Evolutionary conservation across 306 rosid species (phyloP), one percentile per base, ranked within the genome.

Genomic region (Begonia masoniana): DNA sequence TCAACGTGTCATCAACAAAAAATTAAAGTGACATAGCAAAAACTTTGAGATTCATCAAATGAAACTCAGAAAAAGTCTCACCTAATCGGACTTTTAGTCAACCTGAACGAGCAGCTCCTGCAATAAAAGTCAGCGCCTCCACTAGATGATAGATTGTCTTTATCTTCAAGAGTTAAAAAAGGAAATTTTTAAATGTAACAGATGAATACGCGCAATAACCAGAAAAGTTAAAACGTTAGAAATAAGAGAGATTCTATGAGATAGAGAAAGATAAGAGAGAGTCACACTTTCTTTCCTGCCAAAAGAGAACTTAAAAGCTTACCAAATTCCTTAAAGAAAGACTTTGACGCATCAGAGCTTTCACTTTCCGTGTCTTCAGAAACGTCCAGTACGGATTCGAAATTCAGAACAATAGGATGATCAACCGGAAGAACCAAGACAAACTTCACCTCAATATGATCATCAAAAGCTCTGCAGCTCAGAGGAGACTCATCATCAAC

Each of bases 381-480:
- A 47, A 57, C 60, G 41, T 60, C 64, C 58, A 79, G 59, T 23
- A 71, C 63, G 43, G 74, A 65, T 50, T 66, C 65, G 51, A 80
- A 67, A 67, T 70, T 62, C 16, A 76, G 65, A 47, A 81, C 61
- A 49, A 75, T 57, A 2, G 96, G 85, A 24, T 91, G 94, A 23
- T 81, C 81, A 10, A 85, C 85, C 10, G 97, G 94, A 15, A 85
- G 92, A 57, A 85, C 85, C 50, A 91, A 93, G 13, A 59, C 51
- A 48, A 91, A 81, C 76, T 91, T 85, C 57, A 81, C 85, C 72
- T 83, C 82, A 21, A 91, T 75, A 62, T 91, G 94, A 31, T 85
- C 94, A 13, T 66, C 55, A 57, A 85, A 69, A 14, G 79, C 68
- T 17, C 72, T 73, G 60, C 71, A 76, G 21, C 60, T 73, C 50